Percentiles rank a stretch among this genome's conserved stretches.
These are phyloP conservation scores for Pythium sp. DNA, from an alignment of 352 stramenopile genomes.

Conservation along the genomic window DNA sequence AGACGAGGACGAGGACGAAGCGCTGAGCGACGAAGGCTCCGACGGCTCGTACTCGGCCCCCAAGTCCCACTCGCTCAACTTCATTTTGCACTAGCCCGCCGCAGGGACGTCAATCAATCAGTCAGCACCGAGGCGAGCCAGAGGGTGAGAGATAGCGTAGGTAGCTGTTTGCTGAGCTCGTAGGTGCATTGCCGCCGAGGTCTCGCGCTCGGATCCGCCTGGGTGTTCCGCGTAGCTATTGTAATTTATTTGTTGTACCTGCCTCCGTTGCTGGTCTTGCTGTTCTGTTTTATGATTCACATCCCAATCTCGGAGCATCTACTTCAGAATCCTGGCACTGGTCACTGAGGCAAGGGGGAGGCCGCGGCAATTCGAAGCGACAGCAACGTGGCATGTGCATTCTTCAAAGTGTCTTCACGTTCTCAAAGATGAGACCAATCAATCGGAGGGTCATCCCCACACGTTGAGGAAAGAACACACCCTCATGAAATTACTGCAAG, in stretches of 20 bases:
- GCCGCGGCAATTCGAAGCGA: too few relatives aligned
- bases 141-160: not conserved
- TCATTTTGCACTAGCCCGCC: conserved; percentile 60
- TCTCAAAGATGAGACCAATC: too few relatives aligned
- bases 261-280: not conserved
- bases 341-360: too few relatives aligned
- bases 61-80: conserved; percentile 84
- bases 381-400: too few relatives aligned
- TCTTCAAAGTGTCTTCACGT: too few relatives aligned
- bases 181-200: not conserved
- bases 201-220: conserved; percentile 1
- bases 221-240: conserved; percentile 6
- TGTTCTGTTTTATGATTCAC: not conserved
- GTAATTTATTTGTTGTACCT: conserved; percentile 13
- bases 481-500: too few relatives aligned
- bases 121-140: not conserved
- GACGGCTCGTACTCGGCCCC: conserved; percentile 52
- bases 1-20: conserved; percentile 14
- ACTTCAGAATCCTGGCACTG: too few relatives aligned
- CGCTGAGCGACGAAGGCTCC: conserved; percentile 51
- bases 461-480: too few relatives aligned
- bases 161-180: not conserved
- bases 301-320: too few relatives aligned
- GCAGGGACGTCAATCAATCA: not conserved
- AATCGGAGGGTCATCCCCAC: too few relatives aligned